Evolutionary conservation across 768 basidiomycete genomes (phyloP), one percentile per base, ranked within the genome.

Genomic region (Podaxis pistillaris): DNA sequence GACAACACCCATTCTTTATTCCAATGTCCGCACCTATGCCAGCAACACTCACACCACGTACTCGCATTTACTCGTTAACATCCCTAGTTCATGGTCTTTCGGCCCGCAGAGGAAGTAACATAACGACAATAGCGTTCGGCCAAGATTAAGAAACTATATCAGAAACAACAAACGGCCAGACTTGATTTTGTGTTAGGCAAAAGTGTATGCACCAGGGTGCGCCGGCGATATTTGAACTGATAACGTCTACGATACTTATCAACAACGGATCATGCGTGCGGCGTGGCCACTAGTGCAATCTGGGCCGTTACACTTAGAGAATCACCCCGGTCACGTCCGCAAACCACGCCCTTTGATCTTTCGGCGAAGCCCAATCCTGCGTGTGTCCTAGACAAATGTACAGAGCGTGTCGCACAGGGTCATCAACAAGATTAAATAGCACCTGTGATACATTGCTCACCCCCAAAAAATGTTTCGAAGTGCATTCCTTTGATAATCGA

Each of bases 391-490:
- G 12, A 56, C 24, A 17, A 1, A 33, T 46, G 8, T 9, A 19
- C 19, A 46, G 19, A 17, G n/a, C 15, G 1, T 19, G 7, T 19
- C 17, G n/a, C 44, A 46, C 44, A 46, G 17, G 44, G 19, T 15
- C 40, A 41, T 2, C 2, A 0, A 2, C 19, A 19, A n/a, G 44
- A 46, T 46, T 22, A 46, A 46, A 46, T 46, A 46, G 19, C 5
- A 22, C 44, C 17, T 7, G 44, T 6, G 9, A 46, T 8, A 7
- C 1, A 3, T 4, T n/a, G 68, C 76, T 58, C 66, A 85, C 87
- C 89, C 49, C 89, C 90, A 64, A 93, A 93, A 77, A 91, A 93
- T 0, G 90, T 91, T 72, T 90, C 84, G 56, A 89, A 84, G 70
- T 89, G 89, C 70, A 88, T 83, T 7, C 90, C 90, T 60, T 84